phyloP scores from a whole-genome alignment of 768 basidiomycete genomes.

The Guyanaporus albipodus region DNA sequence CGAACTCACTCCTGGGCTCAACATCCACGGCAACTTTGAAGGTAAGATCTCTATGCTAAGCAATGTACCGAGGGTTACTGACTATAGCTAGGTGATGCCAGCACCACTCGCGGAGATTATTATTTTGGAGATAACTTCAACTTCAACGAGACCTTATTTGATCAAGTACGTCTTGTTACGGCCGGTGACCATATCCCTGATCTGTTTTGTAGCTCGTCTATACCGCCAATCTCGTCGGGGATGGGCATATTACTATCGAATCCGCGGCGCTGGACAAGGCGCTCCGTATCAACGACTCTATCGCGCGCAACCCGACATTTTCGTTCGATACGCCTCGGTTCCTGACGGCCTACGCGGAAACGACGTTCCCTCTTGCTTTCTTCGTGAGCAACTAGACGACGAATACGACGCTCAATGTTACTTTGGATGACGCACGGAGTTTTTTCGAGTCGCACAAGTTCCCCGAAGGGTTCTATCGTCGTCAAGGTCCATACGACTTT shows the following conservation, averaged over 20 bases:
- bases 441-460: conserved; percentile 14
- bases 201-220: conserved; percentile 3
- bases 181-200: no score
- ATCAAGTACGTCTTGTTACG: not conserved
- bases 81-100: not conserved
- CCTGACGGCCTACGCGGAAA: conserved; percentile 14
- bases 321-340: conserved; percentile 14
- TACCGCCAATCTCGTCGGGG: conserved; percentile 14
- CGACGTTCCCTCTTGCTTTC: conserved; percentile 13
- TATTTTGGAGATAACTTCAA: not conserved
- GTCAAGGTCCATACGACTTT: conserved; percentile 10
- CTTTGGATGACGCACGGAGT: conserved; percentile 12
- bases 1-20: conserved; percentile 11
- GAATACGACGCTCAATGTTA: conserved; percentile 7
- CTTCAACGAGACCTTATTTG: not conserved
- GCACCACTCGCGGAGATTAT: not conserved
- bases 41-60: conserved; percentile 1
- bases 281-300: conserved; percentile 20
- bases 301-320: conserved; percentile 20
- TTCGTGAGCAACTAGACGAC: conserved; percentile 20
- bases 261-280: conserved; percentile 15
- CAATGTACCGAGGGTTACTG: not conserved
- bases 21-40: conserved; percentile 23
- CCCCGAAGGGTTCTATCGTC: conserved; percentile 17
- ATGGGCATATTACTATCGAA: conserved; percentile 16